Conservation (phyloP, 441 rosid species). For the Syzygium malaccense region DNA sequence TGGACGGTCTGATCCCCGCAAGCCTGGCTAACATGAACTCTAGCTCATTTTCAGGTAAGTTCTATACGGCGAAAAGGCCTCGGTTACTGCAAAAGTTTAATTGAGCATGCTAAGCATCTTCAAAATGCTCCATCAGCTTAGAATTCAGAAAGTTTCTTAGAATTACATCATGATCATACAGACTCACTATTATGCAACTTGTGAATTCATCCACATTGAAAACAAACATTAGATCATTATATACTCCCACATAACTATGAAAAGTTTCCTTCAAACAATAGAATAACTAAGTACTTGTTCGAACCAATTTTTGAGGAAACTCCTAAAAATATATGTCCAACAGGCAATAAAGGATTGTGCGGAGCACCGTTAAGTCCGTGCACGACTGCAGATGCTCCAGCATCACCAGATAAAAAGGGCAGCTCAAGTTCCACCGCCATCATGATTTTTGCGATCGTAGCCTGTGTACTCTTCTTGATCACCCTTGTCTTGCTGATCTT, state of each 20-base stretch:
- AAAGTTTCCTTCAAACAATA: not conserved
- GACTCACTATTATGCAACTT: not conserved
- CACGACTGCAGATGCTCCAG: not conserved
- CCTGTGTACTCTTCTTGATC: slow-evolving; percentile 18
- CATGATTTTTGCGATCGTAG: slow-evolving; percentile 19
- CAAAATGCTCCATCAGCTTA: not conserved
- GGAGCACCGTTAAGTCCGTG: slow-evolving; percentile 36
- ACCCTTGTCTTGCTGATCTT: slow-evolving; percentile 14
- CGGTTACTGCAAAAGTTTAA: not conserved
- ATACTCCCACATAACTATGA: not conserved
- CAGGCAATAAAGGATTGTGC: slow-evolving; percentile 68
- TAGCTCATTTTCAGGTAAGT: slow-evolving; percentile 39
- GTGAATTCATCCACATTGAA: not conserved
- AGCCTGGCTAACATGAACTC: slow-evolving; percentile 20
- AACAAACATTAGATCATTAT: not conserved
- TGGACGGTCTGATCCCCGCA: slow-evolving; percentile 53
- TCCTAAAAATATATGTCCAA: not conserved
- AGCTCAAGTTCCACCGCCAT: not conserved
- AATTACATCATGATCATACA: not conserved
- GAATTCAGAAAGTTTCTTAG: not conserved
- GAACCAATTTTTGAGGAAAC: not conserved
- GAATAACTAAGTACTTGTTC: not conserved
- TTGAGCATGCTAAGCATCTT: not conserved
- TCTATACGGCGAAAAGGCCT: not conserved
- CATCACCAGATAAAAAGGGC: not conserved